Percentiles rank a stretch among this genome's conserved stretches.
phyloP scores from a whole-genome alignment of 257 asterid genomes.

The Solanum ossicruentum region DNA sequence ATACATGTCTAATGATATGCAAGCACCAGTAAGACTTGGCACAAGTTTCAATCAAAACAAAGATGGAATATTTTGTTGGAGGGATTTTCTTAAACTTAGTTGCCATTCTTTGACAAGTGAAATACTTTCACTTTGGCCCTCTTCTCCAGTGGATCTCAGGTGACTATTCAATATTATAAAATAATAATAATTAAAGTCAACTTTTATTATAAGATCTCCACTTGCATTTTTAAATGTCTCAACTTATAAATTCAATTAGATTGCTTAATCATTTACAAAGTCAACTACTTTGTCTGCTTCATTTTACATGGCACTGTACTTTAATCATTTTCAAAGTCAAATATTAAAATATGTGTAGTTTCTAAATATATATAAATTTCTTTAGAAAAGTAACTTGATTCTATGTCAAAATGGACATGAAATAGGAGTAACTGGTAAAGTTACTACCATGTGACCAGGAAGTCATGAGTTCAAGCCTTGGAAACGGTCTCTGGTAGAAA shows the following conservation, averaged over 20 bases:
- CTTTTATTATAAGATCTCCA: background rate
- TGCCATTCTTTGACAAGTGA: slow-evolving; percentile 5
- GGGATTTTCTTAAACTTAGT: slow-evolving; percentile 24
- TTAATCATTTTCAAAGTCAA: background rate
- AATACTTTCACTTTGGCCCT: slow-evolving; percentile 11
- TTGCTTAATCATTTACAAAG: background rate
- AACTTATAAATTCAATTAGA: background rate
- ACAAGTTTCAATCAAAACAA: slow-evolving; percentile 22
- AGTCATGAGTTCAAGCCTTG: no score
- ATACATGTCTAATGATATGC: slow-evolving; percentile 16
- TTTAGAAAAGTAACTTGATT: background rate
- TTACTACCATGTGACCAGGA: no score
- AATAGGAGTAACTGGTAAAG: background rate
- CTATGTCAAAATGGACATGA: background rate
- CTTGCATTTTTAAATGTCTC: background rate
- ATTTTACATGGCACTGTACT: background rate
- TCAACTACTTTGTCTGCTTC: background rate
- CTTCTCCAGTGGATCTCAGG: slow-evolving; percentile 20
- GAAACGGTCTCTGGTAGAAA: no score
- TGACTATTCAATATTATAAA: background rate
- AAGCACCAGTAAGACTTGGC: slow-evolving; percentile 15
- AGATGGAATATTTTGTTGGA: slow-evolving; percentile 21
- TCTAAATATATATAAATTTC: no score
- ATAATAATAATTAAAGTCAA: background rate
- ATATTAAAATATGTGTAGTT: background rate